Evolutionary conservation across 2,329 filamentous ascomycete genomes (phyloP).

Genomic region (Ceratocystis huliohia): DNA sequence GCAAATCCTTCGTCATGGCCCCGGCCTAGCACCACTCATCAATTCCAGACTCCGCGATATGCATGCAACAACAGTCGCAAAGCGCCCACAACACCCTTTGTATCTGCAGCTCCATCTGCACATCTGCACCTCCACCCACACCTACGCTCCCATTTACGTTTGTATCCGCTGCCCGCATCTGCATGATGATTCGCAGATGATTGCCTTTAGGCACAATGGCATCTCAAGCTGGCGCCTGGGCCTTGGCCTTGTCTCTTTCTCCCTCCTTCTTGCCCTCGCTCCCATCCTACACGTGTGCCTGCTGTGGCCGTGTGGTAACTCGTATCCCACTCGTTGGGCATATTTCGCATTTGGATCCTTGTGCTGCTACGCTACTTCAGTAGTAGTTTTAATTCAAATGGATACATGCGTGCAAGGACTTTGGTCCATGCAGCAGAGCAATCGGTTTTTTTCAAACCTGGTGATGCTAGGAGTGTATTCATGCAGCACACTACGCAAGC

Average conservation of each 20-base stretch:
- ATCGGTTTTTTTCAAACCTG: too few relatives aligned
- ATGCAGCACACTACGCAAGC: background rate
- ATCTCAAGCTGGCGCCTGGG: background rate
- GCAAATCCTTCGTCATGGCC: background rate
- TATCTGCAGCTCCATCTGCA: background rate
- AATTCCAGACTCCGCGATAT: background rate
- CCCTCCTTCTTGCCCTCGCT: background rate
- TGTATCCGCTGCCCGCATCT: constrained; percentile 6
- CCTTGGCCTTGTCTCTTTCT: constrained; percentile 2
- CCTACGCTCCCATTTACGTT: background rate
- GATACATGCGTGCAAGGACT: constrained; percentile 14
- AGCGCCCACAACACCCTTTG: constrained; percentile 1
- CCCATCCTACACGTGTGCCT: background rate
- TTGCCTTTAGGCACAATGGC: constrained; percentile 9
- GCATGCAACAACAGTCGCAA: background rate
- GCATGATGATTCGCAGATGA: constrained; percentile 10
- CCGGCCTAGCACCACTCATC: background rate
- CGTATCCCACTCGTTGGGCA: constrained; percentile 5
- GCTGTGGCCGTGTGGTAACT: background rate
- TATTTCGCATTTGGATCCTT: too few relatives aligned
- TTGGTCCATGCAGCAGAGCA: constrained; percentile 5
- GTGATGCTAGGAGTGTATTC: background rate
- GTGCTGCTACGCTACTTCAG: too few relatives aligned
- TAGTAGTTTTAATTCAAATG: too few relatives aligned
- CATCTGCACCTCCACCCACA: background rate